Conservation (phyloP, 2,329 filamentous ascomycete species). For the Nectriaceae sp. region DNA sequence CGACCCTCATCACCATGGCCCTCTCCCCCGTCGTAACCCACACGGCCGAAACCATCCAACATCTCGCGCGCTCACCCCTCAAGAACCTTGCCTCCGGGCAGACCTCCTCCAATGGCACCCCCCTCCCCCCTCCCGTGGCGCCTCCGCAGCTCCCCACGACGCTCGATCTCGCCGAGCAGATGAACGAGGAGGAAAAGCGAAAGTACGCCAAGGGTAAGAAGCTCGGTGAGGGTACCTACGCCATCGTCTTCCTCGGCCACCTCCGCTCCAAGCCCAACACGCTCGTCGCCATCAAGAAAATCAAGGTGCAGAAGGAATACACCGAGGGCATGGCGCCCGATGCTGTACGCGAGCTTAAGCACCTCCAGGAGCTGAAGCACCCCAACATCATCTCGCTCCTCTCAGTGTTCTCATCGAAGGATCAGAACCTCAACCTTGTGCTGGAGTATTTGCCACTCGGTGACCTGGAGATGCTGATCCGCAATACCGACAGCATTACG, state of each 20-base stretch:
- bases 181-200: conserved; percentile 78
- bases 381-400: conserved; percentile 94
- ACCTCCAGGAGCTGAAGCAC: conserved; percentile 90
- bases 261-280: conserved; percentile 70
- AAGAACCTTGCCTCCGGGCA: conserved; percentile 38
- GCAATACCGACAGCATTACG: conserved; percentile 73
- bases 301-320: conserved; percentile 84
- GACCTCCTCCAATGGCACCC: conserved; percentile 46
- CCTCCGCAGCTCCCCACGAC: conserved; percentile 38
- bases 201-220: conserved; percentile 96
- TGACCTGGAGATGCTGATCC: conserved; percentile 92
- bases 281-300: conserved; percentile 90
- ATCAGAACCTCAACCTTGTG: conserved; percentile 94
- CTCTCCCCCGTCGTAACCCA: conserved; percentile 48
- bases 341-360: conserved; percentile 93
- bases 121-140: conserved; percentile 31
- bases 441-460: conserved; percentile 93
- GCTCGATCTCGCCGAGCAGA: conserved; percentile 71
- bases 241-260: conserved; percentile 89
- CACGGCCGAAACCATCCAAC: conserved; percentile 35
- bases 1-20: conserved; percentile 39
- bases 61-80: conserved; percentile 42
- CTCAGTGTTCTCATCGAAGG: conserved; percentile 92
- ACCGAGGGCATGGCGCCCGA: conserved; percentile 92
- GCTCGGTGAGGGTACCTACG: conserved; percentile 95